Percentiles rank a stretch among this genome's conserved stretches.
phyloP scores from a whole-genome alignment of 768 basidiomycete genomes.

The Lactarius hengduanensis region DNA sequence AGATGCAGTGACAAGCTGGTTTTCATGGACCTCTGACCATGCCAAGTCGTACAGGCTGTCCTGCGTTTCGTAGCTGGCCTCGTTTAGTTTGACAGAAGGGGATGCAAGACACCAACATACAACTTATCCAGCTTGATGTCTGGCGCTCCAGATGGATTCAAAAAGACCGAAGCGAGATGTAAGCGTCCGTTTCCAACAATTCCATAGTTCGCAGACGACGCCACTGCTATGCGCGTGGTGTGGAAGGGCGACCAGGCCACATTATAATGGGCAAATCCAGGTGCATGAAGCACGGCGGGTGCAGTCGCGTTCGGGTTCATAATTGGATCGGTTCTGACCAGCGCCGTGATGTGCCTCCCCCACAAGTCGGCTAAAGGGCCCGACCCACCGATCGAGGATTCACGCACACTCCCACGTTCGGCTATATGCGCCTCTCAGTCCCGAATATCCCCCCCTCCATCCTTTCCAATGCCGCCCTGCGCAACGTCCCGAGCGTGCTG shows the following conservation, averaged over 20 bases:
- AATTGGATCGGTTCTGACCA: slow-evolving; percentile 10
- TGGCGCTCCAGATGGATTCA: slow-evolving; percentile 46
- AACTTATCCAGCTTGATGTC: slow-evolving; percentile 60
- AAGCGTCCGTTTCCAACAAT: slow-evolving; percentile 94
- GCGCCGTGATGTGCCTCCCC: background rate
- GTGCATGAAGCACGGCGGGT: slow-evolving; percentile 62
- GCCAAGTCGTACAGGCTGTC: slow-evolving; percentile 89
- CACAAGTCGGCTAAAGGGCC: background rate
- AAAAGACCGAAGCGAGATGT: slow-evolving; percentile 56
- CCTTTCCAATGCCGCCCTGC: slow-evolving; percentile 42
- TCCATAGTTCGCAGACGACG: slow-evolving; percentile 90
- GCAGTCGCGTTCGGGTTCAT: slow-evolving; percentile 41
- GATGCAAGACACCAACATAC: slow-evolving; percentile 43
- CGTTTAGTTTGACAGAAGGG: slow-evolving; percentile 27
- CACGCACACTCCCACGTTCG: background rate
- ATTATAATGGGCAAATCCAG: slow-evolving; percentile 81
- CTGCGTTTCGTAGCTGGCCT: slow-evolving; percentile 84
- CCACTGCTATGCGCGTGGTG: slow-evolving; percentile 67
- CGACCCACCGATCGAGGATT: background rate
- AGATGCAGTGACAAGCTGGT: slow-evolving; percentile 85
- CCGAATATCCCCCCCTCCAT: slow-evolving; percentile 68
- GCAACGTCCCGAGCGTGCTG: slow-evolving; percentile 41
- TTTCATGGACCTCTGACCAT: slow-evolving; percentile 95
- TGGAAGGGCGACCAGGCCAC: slow-evolving; percentile 87
- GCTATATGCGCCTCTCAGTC: slow-evolving; percentile 71